Percentiles rank a stretch among this genome's conserved stretches.
Evolutionary conservation across 192 early-diverging fungal genomes (phyloP).

Genomic region (Chytriomyces sp.): DNA sequence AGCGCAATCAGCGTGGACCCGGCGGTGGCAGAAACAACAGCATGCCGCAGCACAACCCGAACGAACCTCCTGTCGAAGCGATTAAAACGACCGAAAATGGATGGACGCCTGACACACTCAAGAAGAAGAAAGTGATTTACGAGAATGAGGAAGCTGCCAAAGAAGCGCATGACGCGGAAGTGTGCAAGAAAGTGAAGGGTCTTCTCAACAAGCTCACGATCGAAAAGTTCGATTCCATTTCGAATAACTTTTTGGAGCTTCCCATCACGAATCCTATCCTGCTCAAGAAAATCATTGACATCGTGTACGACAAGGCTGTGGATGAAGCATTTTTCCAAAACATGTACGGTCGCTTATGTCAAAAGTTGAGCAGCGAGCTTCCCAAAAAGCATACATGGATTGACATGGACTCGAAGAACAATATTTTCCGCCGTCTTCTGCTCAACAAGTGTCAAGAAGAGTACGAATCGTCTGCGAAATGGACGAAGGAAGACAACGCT

Average conservation of each 20-base stretch:
- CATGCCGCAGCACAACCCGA: neutral
- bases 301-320: conserved; percentile 93
- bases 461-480: conserved; percentile 90
- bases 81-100: conserved; percentile 82
- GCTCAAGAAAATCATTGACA: conserved; percentile 79
- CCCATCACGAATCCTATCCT: conserved; percentile 74
- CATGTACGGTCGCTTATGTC: conserved; percentile 90
- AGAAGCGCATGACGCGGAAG: conserved; percentile 29
- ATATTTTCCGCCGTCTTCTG: conserved; percentile 89
- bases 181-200: conserved; percentile 75
- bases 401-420: conserved; percentile 66
- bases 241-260: conserved; percentile 79
- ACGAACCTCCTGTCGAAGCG: conserved; percentile 63
- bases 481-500: conserved; percentile 52
- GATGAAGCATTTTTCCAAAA: conserved; percentile 90
- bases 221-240: conserved; percentile 90
- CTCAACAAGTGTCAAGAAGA: conserved; percentile 94
- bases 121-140: conserved; percentile 27
- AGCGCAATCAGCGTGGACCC: conserved; percentile 34
- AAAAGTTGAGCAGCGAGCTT: conserved; percentile 63
- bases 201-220: conserved; percentile 96
- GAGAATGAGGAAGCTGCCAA: conserved; percentile 49
- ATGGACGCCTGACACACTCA: conserved; percentile 67
- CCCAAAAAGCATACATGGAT: conserved; percentile 66
- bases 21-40: conserved; percentile 1